Evolutionary conservation across 2,329 filamentous ascomycete species (phyloP).

Genomic region (Trichoderma endophyticum): DNA sequence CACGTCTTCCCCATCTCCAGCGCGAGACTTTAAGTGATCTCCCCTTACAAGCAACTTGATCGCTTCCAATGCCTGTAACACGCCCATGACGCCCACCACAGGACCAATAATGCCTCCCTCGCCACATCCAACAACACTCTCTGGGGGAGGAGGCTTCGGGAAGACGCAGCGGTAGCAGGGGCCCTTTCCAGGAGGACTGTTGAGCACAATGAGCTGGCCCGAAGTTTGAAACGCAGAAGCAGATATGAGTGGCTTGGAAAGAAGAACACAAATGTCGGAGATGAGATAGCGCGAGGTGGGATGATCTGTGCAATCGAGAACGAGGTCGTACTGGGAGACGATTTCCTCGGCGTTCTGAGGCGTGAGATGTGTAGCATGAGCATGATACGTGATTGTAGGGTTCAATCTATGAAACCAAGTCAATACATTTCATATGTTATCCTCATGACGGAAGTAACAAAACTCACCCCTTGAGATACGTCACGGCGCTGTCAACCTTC

Average conservation of each 20-base stretch:
- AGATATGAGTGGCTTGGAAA: conserved; percentile 77
- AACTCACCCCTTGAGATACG: conserved; percentile 53
- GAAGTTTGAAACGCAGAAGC: conserved; percentile 86
- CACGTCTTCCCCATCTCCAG: conserved; percentile 21
- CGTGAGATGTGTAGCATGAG: conserved; percentile 63
- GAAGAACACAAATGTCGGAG: conserved; percentile 81
- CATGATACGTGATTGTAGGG: conserved; percentile 61
- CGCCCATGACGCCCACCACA: conserved; percentile 89
- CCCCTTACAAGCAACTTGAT: conserved; percentile 70
- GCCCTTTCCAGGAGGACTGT: conserved; percentile 70
- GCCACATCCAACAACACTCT: conserved; percentile 79
- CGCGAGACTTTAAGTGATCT: conserved; percentile 22
- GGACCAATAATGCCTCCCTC: conserved; percentile 92
- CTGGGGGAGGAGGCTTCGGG: conserved; percentile 78
- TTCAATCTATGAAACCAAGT: conserved; percentile 61
- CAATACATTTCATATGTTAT: neutral
- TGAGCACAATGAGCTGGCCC: conserved; percentile 85
- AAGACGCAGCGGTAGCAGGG: conserved; percentile 96
- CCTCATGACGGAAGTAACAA: neutral
- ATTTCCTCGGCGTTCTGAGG: conserved; percentile 65
- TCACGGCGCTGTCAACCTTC: conserved; percentile 77
- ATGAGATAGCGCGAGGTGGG: conserved; percentile 89
- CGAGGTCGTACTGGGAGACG: conserved; percentile 70
- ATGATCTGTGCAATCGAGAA: conserved; percentile 94
- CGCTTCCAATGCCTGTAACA: conserved; percentile 84